These are phyloP conservation scores for Cladosporium sp. DNA, from an alignment of 2,329 filamentous ascomycete genomes.

Conservation along the genomic window DNA sequence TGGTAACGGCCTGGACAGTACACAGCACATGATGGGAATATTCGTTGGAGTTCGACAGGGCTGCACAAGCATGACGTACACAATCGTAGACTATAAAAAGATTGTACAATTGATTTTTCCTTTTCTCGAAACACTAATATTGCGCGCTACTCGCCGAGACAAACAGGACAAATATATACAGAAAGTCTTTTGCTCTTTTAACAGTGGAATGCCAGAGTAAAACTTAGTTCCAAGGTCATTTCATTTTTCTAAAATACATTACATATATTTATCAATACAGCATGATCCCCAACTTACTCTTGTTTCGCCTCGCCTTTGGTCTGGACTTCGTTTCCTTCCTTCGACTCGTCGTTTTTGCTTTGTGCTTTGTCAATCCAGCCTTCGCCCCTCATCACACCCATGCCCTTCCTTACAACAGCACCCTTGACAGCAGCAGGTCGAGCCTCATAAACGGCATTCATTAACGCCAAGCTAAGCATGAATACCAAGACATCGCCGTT, in stretches of 20 bases:
- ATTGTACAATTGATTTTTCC: neutral
- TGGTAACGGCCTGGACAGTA: neutral
- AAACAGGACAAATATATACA: neutral
- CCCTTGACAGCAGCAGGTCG: slow-evolving; percentile 69
- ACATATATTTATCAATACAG: neutral
- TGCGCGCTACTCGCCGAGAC: neutral
- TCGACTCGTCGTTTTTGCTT: neutral
- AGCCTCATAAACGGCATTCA: slow-evolving; percentile 75
- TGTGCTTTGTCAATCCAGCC: slow-evolving; percentile 41
- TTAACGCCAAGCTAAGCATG: slow-evolving; percentile 72
- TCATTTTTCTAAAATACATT: neutral
- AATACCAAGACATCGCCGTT: slow-evolving; percentile 86
- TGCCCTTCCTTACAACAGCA: slow-evolving; percentile 65
- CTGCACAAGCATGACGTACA: neutral
- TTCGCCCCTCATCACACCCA: slow-evolving; percentile 73
- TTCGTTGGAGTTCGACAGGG: neutral
- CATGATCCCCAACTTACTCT: neutral
- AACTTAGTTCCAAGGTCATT: neutral
- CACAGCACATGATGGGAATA: neutral
- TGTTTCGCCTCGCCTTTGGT: neutral
- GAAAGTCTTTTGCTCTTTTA: neutral
- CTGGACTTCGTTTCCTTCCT: neutral
- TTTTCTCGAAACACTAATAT: neutral
- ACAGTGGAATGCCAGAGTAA: neutral
- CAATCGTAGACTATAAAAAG: neutral